Percentiles rank a stretch among this genome's conserved stretches.
These are phyloP conservation scores for Physcomitrium patens DNA, from an alignment of 225 moss, liverwort and hornwort species.

Conservation along the genomic window DNA sequence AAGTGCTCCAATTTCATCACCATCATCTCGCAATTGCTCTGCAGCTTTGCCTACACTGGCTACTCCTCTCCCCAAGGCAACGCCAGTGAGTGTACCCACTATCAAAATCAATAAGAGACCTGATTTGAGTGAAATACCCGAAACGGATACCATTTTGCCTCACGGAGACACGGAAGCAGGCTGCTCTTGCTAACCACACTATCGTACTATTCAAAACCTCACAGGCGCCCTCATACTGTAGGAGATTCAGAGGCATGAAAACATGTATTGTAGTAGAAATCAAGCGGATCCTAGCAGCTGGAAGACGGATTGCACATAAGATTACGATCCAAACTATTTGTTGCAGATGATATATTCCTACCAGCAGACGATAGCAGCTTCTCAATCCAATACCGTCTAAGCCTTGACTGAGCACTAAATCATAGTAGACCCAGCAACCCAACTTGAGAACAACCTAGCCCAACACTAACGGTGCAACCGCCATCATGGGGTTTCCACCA, in stretches of 20 bases:
- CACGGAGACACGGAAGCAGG: background rate
- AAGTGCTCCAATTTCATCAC: slow-evolving; percentile 19
- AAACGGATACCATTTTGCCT: slow-evolving; percentile 30
- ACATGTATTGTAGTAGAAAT: background rate
- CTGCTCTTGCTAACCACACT: slow-evolving; percentile 3
- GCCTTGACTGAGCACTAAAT: background rate
- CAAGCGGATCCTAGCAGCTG: background rate
- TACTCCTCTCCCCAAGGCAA: slow-evolving; percentile 14
- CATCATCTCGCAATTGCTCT: slow-evolving; percentile 4
- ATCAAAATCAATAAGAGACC: slow-evolving; percentile 26
- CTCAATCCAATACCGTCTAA: background rate
- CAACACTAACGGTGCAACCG: background rate
- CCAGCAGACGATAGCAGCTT: slow-evolving; percentile 19
- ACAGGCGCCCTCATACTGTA: slow-evolving; percentile 5
- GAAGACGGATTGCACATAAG: background rate
- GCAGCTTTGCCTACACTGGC: background rate
- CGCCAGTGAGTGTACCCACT: background rate
- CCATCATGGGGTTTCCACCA: background rate
- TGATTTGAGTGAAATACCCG: slow-evolving; percentile 9
- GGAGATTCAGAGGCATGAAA: background rate
- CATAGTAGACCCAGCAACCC: no score
- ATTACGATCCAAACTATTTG: slow-evolving; percentile 1
- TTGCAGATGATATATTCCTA: background rate
- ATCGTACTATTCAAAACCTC: slow-evolving; percentile 8
- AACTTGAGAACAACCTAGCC: no score